These are phyloP conservation scores for Phialophora tarda DNA, from an alignment of 2,329 filamentous ascomycete species.

Conservation along the genomic window DNA sequence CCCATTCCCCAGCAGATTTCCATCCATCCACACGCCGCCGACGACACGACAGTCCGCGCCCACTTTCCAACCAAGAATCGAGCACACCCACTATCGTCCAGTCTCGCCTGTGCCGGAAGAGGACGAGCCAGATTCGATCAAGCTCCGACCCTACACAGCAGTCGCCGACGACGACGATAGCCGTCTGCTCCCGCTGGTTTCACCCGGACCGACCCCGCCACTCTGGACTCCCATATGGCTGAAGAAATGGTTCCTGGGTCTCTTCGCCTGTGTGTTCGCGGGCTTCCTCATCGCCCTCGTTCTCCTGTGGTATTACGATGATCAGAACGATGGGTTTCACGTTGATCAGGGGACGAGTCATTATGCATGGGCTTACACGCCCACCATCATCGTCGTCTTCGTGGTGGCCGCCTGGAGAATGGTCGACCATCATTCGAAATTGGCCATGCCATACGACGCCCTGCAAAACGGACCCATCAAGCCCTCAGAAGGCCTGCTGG, in stretches of 20 bases:
- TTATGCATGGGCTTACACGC: slow-evolving; percentile 39
- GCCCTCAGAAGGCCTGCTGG: slow-evolving; percentile 41
- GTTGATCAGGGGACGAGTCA: slow-evolving; percentile 32
- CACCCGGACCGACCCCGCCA: slow-evolving; percentile 20
- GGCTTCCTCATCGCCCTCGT: slow-evolving; percentile 32
- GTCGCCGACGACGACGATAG: slow-evolving; percentile 22
- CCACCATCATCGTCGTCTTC: slow-evolving; percentile 42
- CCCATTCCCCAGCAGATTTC: slow-evolving; percentile 28
- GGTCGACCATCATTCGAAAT: slow-evolving; percentile 44
- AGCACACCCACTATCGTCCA: slow-evolving; percentile 25
- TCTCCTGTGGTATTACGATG: slow-evolving; percentile 33
- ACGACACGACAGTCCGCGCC: slow-evolving; percentile 15
- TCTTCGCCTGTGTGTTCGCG: slow-evolving; percentile 32
- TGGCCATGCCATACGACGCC: slow-evolving; percentile 45
- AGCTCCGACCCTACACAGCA: slow-evolving; percentile 21
- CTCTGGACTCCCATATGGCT: slow-evolving; percentile 40
- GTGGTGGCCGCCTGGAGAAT: slow-evolving; percentile 43
- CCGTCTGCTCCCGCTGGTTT: slow-evolving; percentile 13
- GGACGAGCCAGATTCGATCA: slow-evolving; percentile 32
- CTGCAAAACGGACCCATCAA: slow-evolving; percentile 40
- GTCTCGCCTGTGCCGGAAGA: slow-evolving; percentile 35
- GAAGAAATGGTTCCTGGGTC: slow-evolving; percentile 30
- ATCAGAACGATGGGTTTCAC: slow-evolving; percentile 32
- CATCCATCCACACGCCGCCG: slow-evolving; percentile 28
- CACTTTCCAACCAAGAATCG: slow-evolving; percentile 21